Evolutionary conservation across 2,329 filamentous ascomycete species (phyloP).

Genomic region (Pezizomycotina sp.): DNA sequence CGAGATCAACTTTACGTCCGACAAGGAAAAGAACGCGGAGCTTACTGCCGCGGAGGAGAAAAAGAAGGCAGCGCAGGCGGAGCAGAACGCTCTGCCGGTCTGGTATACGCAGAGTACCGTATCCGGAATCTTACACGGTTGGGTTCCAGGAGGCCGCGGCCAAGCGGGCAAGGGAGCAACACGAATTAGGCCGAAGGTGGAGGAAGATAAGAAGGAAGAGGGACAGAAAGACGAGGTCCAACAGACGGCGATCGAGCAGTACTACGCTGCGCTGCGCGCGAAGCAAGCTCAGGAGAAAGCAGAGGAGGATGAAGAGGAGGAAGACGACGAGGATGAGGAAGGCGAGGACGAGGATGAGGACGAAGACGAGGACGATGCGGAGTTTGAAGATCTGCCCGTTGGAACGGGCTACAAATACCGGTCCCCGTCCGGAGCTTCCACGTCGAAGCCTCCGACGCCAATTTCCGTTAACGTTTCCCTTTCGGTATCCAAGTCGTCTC

Average conservation of each 20-base stretch:
- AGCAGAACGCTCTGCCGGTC: slow-evolving; percentile 37
- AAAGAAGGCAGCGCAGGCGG: slow-evolving; percentile 34
- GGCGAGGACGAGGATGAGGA: slow-evolving; percentile 30
- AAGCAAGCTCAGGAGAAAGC: slow-evolving; percentile 31
- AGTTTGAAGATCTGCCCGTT: slow-evolving; percentile 34
- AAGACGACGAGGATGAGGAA: slow-evolving; percentile 33
- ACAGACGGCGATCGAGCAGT: slow-evolving; percentile 23
- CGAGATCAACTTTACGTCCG: slow-evolving; percentile 36
- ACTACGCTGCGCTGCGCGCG: slow-evolving; percentile 26
- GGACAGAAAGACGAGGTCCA: slow-evolving; percentile 21
- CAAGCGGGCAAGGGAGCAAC: slow-evolving; percentile 21
- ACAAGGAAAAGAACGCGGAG: slow-evolving; percentile 34
- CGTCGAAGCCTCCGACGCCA: slow-evolving; percentile 20
- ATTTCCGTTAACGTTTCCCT: not conserved
- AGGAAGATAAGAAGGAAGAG: slow-evolving; percentile 20
- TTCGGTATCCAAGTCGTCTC: slow-evolving; percentile 10
- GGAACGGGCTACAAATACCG: slow-evolving; percentile 26
- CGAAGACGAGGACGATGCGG: slow-evolving; percentile 29
- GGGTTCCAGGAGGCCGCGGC: slow-evolving; percentile 25
- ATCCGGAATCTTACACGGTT: slow-evolving; percentile 25
- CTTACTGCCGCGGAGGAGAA: slow-evolving; percentile 35
- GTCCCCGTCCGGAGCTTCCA: slow-evolving; percentile 29
- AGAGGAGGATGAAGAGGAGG: slow-evolving; percentile 29
- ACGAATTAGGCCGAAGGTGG: slow-evolving; percentile 24
- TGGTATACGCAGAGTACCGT: slow-evolving; percentile 39